phyloP scores from a whole-genome alignment of 2,329 filamentous ascomycete genomes.

The Diaporthe longicolla region DNA sequence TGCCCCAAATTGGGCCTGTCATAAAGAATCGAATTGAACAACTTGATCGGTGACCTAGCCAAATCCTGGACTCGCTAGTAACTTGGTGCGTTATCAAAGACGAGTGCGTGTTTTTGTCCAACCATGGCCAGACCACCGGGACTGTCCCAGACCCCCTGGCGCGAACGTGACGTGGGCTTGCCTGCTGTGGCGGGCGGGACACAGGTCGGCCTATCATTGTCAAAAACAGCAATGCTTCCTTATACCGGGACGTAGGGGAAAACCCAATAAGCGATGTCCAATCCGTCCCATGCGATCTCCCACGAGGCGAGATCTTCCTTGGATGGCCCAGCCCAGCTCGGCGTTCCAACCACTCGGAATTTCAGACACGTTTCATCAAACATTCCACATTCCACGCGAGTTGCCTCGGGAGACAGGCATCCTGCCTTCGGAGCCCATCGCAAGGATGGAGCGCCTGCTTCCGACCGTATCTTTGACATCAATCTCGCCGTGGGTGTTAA shows the following conservation, averaged over 20 bases:
- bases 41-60: not conserved
- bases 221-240: not conserved
- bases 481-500: constrained; percentile 8
- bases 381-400: constrained; percentile 1
- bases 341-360: constrained; percentile 24
- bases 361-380: not conserved
- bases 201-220: not conserved
- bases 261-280: not conserved
- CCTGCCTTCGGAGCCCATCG: not conserved
- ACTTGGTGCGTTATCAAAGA: not conserved
- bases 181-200: constrained; percentile 6
- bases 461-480: not conserved
- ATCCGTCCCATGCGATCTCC: constrained; percentile 20
- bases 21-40: not conserved
- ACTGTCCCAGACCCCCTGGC: not conserved
- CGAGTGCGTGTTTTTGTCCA: not conserved
- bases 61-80: not conserved
- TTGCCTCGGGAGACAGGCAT: not conserved
- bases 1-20: not conserved
- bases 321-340: not conserved
- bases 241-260: too few species aligned
- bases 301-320: not conserved
- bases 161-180: not conserved
- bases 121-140: not conserved
- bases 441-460: not conserved